These are phyloP conservation scores for Globisporangium apiculatum DNA, from an alignment of 352 stramenopile species.

Conservation along the genomic window DNA sequence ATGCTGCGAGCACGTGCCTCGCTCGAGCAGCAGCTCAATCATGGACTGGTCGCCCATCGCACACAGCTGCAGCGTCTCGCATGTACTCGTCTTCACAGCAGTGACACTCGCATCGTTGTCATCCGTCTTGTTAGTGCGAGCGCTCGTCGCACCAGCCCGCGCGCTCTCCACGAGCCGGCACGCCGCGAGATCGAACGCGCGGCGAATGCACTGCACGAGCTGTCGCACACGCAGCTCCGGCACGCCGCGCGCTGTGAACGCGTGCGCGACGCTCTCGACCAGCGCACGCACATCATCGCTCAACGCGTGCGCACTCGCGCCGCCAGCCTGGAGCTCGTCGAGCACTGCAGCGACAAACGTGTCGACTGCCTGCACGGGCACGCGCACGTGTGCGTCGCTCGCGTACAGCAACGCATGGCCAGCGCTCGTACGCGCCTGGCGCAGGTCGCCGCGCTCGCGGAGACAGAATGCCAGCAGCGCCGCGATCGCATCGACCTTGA, in stretches of 20 bases:
- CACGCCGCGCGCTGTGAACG: slow-evolving; percentile 28
- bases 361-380: slow-evolving; percentile 22
- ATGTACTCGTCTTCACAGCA: background rate
- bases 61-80: slow-evolving; percentile 7
- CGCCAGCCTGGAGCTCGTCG: slow-evolving; percentile 21
- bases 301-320: slow-evolving; percentile 2
- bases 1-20: background rate
- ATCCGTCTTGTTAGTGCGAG: background rate
- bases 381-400: slow-evolving; percentile 17
- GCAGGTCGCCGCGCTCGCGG: slow-evolving; percentile 23
- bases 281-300: slow-evolving; percentile 23
- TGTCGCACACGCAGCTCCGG: slow-evolving; percentile 13
- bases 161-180: slow-evolving; percentile 18
- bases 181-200: slow-evolving; percentile 22
- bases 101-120: too few species aligned
- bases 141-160: slow-evolving; percentile 4
- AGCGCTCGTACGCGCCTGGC: slow-evolving; percentile 26
- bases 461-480: slow-evolving; percentile 54
- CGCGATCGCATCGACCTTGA: slow-evolving; percentile 54
- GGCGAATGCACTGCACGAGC: slow-evolving; percentile 26
- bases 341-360: slow-evolving; percentile 48
- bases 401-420: slow-evolving; percentile 54
- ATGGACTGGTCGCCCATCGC: background rate
- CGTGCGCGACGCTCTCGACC: slow-evolving; percentile 26
- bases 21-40: slow-evolving; percentile 15